phyloP scores from a whole-genome alignment of 179 eudicot species.

The Silene coronaria region DNA sequence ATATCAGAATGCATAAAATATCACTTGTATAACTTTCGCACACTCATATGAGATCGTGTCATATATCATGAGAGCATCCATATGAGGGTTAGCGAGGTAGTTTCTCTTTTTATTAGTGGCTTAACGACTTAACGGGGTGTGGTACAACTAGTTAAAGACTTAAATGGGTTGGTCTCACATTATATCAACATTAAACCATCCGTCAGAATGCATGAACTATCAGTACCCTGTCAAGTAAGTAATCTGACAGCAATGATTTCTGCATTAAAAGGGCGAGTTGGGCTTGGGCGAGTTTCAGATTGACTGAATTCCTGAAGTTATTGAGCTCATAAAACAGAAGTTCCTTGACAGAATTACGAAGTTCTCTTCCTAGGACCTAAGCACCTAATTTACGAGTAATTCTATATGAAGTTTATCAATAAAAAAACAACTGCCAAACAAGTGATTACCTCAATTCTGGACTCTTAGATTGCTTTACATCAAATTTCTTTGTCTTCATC shows the following conservation, averaged over 20 bases:
- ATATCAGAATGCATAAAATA: slow-evolving; percentile 6
- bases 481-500: slow-evolving; percentile 44
- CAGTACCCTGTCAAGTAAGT: not conserved
- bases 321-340: not conserved
- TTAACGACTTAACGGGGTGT: not conserved
- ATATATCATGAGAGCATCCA: not conserved
- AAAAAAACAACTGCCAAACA: not conserved
- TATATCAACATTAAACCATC: not conserved
- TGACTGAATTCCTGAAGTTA: not conserved
- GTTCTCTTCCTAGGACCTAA: not conserved
- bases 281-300: not conserved
- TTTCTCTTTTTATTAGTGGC: not conserved
- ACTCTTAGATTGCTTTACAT: slow-evolving; percentile 42
- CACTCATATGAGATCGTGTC: not conserved
- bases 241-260: not conserved
- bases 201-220: slow-evolving; percentile 7
- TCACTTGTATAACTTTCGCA: not conserved
- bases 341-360: not conserved
- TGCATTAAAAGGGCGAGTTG: not conserved
- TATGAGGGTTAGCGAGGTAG: not conserved
- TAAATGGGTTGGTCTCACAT: not conserved
- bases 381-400: not conserved
- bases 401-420: too few relatives aligned
- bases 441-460: slow-evolving; percentile 64
- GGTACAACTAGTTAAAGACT: not conserved